Conservation (phyloP, 768 basidiomycete species). For the Mycena haematopus region DNA sequence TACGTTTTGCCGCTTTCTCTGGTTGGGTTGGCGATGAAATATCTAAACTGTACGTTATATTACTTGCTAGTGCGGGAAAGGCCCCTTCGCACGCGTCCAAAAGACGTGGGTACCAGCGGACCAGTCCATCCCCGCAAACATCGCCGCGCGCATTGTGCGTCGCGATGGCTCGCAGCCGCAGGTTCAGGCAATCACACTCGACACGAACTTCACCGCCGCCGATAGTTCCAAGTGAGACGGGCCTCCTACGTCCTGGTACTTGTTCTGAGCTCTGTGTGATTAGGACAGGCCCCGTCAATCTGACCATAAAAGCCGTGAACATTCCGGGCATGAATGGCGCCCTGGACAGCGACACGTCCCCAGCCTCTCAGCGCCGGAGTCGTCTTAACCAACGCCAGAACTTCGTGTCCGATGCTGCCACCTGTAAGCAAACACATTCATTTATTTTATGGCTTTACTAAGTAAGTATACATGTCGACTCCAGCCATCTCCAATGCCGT, state of each 20-base stretch:
- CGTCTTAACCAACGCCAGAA: constrained; percentile 11
- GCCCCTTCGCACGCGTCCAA: constrained; percentile 40
- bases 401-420: constrained; percentile 4
- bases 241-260: background rate
- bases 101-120: constrained; percentile 37
- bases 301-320: constrained; percentile 19
- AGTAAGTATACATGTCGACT: background rate
- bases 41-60: background rate
- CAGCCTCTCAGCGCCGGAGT: constrained; percentile 5
- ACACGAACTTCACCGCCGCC: constrained; percentile 36
- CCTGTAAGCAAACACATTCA: background rate
- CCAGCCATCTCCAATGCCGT: constrained; percentile 10
- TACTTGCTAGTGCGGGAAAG: constrained; percentile 20
- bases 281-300: constrained; percentile 22
- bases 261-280: background rate
- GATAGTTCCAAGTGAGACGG: constrained; percentile 23
- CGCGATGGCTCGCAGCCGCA: constrained; percentile 29
- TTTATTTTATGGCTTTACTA: background rate
- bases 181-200: constrained; percentile 37
- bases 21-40: no score
- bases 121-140: constrained; percentile 34
- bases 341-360: background rate
- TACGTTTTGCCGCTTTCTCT: constrained; percentile 18
- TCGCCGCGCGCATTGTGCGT: constrained; percentile 30
- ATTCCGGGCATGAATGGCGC: constrained; percentile 14